Evolutionary conservation across 768 basidiomycete species (phyloP).

Genomic region (Pulveroboletus sp.): DNA sequence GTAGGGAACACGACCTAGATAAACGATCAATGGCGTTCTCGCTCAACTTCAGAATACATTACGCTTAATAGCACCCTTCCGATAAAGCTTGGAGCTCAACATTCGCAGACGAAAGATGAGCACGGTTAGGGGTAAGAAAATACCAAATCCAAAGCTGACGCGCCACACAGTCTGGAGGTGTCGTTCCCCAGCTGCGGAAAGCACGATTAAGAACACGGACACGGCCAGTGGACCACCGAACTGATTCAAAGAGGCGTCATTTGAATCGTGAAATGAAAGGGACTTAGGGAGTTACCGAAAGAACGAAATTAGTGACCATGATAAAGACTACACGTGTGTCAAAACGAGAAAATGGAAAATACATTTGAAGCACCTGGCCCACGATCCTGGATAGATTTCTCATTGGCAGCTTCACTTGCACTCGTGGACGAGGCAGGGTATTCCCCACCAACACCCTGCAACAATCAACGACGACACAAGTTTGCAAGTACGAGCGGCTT

Average conservation of each 20-base stretch:
- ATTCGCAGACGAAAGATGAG: conserved; percentile 73
- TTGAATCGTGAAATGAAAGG: neutral
- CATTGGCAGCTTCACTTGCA: conserved; percentile 73
- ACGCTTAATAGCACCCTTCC: conserved; percentile 65
- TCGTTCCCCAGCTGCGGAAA: conserved; percentile 62
- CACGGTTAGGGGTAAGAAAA: conserved; percentile 61
- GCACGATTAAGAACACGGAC: conserved; percentile 63
- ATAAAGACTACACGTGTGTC: conserved; percentile 50
- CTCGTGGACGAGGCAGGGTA: conserved; percentile 72
- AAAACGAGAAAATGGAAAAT: neutral
- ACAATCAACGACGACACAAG: conserved; percentile 2
- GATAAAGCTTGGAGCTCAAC: conserved; percentile 64
- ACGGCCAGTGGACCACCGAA: conserved; percentile 69
- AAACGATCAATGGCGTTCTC: conserved; percentile 2
- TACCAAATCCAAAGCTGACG: conserved; percentile 63
- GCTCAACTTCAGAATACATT: conserved; percentile 11
- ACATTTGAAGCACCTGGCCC: conserved; percentile 49
- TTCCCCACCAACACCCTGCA: conserved; percentile 71
- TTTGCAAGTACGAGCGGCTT: conserved; percentile 17
- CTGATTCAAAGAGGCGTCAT: conserved; percentile 26
- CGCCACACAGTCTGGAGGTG: conserved; percentile 67
- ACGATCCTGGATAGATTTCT: conserved; percentile 55
- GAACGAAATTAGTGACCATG: conserved; percentile 72
- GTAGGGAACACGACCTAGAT: conserved; percentile 57
- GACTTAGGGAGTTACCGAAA: conserved; percentile 42